Percentiles rank a stretch among this genome's conserved stretches.
Evolutionary conservation across 2,329 filamentous ascomycete species (phyloP).

Genomic region (Arthrobotrys conoides): DNA sequence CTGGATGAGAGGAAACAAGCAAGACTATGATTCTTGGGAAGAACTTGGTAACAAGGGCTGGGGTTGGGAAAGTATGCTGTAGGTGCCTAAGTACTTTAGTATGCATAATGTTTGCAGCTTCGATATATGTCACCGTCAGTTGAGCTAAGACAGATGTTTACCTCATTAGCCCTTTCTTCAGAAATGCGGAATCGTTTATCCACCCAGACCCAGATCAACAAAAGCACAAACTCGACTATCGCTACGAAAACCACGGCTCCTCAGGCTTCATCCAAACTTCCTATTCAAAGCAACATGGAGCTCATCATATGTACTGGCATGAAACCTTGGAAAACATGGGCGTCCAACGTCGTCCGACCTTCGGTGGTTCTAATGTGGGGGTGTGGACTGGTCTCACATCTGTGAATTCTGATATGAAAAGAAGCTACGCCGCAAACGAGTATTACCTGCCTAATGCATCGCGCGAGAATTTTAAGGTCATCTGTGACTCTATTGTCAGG

Average conservation of each 20-base stretch:
- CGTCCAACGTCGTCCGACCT: conserved; percentile 66
- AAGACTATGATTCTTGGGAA: conserved; percentile 74
- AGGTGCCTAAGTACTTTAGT: not conserved
- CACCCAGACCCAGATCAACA: conserved; percentile 26
- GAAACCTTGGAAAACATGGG: conserved; percentile 67
- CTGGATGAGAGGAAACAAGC: conserved; percentile 68
- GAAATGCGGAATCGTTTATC: conserved; percentile 56
- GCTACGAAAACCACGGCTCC: conserved; percentile 42
- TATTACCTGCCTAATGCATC: conserved; percentile 67
- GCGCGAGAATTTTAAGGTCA: conserved; percentile 69
- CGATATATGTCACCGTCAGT: not conserved
- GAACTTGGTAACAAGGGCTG: conserved; percentile 74
- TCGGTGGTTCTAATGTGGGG: conserved; percentile 68
- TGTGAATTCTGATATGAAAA: conserved; percentile 65
- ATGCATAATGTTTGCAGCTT: no score
- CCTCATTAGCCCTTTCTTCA: conserved; percentile 52
- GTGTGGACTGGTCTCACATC: conserved; percentile 67
- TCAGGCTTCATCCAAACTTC: conserved; percentile 49
- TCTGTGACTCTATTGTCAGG: conserved; percentile 69
- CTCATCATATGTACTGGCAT: conserved; percentile 70
- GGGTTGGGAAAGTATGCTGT: conserved; percentile 71
- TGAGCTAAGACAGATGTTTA: not conserved
- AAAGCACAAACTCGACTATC: conserved; percentile 49
- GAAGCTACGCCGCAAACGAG: conserved; percentile 68
- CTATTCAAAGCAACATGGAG: conserved; percentile 66